Conservation (phyloP, 108 stramenopile genomes). For the Cyclotella baltica region DNA sequence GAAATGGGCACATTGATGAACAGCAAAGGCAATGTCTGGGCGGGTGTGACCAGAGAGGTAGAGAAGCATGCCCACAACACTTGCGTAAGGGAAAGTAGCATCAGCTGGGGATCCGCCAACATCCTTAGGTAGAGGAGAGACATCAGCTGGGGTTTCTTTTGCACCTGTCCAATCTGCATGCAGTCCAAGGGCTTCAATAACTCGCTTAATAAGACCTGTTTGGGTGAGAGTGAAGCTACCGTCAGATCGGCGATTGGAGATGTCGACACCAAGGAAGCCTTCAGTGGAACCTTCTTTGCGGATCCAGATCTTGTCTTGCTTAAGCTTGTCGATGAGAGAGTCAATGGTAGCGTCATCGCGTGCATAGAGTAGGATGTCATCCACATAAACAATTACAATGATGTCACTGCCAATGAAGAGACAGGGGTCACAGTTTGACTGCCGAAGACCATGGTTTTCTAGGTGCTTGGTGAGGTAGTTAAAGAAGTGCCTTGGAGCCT, state of each 20-base stretch:
- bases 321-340: background rate
- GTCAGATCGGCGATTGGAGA: background rate
- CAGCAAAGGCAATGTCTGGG: background rate
- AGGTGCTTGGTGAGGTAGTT: constrained; percentile 25
- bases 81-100: background rate
- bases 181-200: background rate
- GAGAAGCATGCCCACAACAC: too few species aligned
- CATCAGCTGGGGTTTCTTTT: background rate
- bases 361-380: too few species aligned
- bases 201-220: background rate
- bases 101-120: background rate
- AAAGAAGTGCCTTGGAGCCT: too few species aligned
- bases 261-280: constrained; percentile 24
- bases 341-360: constrained; percentile 5
- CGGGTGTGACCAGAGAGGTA: too few species aligned
- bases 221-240: background rate
- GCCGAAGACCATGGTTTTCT: constrained; percentile 10
- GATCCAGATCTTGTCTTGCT: constrained; percentile 11
- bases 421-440: constrained; percentile 48
- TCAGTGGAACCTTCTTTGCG: constrained; percentile 16
- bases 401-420: constrained; percentile 31
- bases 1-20: too few species aligned
- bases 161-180: too few species aligned
- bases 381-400: too few species aligned
- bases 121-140: background rate